Evolutionary conservation across 805 yeast genomes (phyloP).

Genomic region (Candida verbasci): DNA sequence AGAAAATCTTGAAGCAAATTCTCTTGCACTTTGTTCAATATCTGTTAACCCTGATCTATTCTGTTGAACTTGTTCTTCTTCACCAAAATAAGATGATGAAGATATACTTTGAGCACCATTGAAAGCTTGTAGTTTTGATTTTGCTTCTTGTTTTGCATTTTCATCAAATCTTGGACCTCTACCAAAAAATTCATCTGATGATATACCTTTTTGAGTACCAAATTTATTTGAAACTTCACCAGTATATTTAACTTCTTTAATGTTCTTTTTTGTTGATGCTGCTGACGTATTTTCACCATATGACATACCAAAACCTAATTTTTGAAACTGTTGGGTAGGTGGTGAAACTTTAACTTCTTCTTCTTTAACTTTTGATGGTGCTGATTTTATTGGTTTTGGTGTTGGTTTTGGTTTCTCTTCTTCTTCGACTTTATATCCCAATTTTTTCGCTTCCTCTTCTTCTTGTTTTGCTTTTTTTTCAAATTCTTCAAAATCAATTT

Average conservation of each 20-base stretch:
- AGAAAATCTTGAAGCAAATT: constrained; percentile 62
- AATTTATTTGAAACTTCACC: constrained; percentile 74
- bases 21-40: constrained; percentile 56
- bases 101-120: constrained; percentile 88
- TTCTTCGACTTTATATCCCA: constrained; percentile 47
- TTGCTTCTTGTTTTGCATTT: constrained; percentile 73
- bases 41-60: constrained; percentile 27
- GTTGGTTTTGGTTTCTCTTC: constrained; percentile 4
- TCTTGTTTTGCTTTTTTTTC: constrained; percentile 81
- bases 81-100: constrained; percentile 89
- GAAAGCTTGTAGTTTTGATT: constrained; percentile 72
- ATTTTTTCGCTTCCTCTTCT: constrained; percentile 58
- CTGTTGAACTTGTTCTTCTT: constrained; percentile 49
- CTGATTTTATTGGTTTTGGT: constrained; percentile 14
- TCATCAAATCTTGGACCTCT: constrained; percentile 77
- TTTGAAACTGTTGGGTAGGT: constrained; percentile 66
- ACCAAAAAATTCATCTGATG: constrained; percentile 93
- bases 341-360: neutral
- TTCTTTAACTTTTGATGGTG: constrained; percentile 7
- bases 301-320: constrained; percentile 87
- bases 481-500: constrained; percentile 54
- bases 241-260: constrained; percentile 58
- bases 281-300: constrained; percentile 50
- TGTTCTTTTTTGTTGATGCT: constrained; percentile 28
- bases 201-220: constrained; percentile 89